Evolutionary conservation across 371 early-diverging fungal genomes (phyloP).

Genomic region (Mortierella sp.): DNA sequence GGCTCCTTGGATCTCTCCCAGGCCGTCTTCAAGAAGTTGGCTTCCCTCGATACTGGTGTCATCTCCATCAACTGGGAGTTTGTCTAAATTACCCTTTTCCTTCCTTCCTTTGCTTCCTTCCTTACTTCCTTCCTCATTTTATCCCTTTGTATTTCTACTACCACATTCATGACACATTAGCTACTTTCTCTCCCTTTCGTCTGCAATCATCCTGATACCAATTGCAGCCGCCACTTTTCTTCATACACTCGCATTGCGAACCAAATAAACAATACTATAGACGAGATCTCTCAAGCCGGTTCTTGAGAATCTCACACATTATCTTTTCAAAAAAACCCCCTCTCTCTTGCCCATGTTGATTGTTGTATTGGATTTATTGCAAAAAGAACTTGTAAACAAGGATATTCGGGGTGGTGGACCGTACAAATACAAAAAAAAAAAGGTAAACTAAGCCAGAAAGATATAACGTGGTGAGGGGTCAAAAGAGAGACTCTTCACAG

Average conservation of each 20-base stretch:
- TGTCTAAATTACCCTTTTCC: conserved; percentile 42
- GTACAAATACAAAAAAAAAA: no score
- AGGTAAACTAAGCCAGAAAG: no score
- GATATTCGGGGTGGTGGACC: no score
- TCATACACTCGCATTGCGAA: not conserved
- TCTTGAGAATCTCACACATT: conserved; percentile 3
- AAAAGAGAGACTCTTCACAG: no score
- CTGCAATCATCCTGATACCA: not conserved
- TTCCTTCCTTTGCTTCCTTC: not conserved
- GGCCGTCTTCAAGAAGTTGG: conserved; percentile 70
- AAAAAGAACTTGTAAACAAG: no score
- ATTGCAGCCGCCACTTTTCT: not conserved
- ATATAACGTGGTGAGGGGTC: no score
- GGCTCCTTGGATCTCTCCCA: conserved; percentile 72
- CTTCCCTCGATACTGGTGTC: conserved; percentile 61
- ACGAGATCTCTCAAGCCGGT: conserved; percentile 13
- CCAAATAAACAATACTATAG: not conserved
- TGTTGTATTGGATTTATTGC: no score
- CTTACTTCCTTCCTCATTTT: not conserved
- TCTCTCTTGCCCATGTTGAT: not conserved
- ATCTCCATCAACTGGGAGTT: conserved; percentile 70
- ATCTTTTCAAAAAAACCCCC: not conserved
- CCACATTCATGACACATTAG: not conserved
- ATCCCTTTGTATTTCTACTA: not conserved
- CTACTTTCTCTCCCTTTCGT: not conserved